Evolutionary conservation across 345 rosid species (phyloP).

Genomic region (Melaleuca quinquenervia): DNA sequence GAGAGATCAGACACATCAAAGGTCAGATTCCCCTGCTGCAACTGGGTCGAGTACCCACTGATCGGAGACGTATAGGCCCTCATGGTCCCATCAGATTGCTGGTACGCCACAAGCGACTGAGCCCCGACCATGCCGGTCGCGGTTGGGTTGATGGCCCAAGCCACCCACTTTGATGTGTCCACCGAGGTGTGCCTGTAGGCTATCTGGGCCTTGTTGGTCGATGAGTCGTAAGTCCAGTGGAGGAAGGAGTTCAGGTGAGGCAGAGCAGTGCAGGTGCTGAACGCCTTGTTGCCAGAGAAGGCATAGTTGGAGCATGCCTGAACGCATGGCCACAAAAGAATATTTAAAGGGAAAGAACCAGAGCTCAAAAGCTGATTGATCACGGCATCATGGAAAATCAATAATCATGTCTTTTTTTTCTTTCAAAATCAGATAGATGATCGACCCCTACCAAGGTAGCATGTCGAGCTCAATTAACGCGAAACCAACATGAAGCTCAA

Average conservation of each 20-base stretch:
- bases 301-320: conserved; percentile 52
- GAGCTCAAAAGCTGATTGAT: not conserved
- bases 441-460: not conserved
- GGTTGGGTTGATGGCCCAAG: conserved; percentile 88
- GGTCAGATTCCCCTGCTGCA: conserved; percentile 47
- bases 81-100: conserved; percentile 39
- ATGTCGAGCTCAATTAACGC: not conserved
- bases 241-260: conserved; percentile 65
- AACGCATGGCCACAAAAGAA: not conserved
- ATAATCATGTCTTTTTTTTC: not conserved
- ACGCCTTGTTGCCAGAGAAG: conserved; percentile 52
- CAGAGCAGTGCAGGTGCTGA: conserved; percentile 59
- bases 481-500: not conserved
- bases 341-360: not conserved
- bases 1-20: conserved; percentile 51
- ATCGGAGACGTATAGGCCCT: conserved; percentile 62
- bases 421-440: not conserved
- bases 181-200: conserved; percentile 64
- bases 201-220: conserved; percentile 40
- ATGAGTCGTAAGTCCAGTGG: conserved; percentile 53
- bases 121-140: conserved; percentile 63
- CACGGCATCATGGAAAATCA: not conserved
- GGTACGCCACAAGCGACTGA: conserved; percentile 77
- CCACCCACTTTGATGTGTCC: conserved; percentile 50
- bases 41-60: conserved; percentile 29